phyloP scores from a whole-genome alignment of 306 rosid genomes.

The Vigna nakashimae region DNA sequence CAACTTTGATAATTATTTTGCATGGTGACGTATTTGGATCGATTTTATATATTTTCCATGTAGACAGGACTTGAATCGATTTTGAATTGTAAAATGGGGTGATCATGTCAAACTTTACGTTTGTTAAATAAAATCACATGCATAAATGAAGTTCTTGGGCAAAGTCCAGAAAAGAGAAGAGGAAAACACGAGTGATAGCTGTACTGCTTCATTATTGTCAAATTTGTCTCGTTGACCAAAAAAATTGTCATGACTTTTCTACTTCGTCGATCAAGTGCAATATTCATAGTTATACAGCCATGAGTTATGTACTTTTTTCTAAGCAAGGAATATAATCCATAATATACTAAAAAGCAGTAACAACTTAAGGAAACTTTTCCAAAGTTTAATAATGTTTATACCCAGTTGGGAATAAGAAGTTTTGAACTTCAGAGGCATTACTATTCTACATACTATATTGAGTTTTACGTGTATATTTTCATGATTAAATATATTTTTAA shows the following conservation, averaged over 20 bases:
- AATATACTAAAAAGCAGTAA: not conserved
- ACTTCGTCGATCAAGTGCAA: not conserved
- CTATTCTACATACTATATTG: no score
- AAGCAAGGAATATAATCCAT: not conserved
- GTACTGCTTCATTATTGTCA: not conserved
- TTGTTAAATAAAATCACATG: constrained; percentile 24
- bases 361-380: not conserved
- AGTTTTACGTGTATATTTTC: no score
- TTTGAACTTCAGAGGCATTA: no score
- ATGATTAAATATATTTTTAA: no score
- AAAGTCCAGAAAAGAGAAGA: not conserved
- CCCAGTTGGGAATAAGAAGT: no score
- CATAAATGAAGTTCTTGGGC: constrained; percentile 27
- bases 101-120: constrained; percentile 42
- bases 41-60: not conserved
- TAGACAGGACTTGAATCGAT: constrained; percentile 31
- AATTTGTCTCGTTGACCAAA: not conserved
- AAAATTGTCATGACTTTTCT: not conserved
- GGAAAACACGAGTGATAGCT: not conserved
- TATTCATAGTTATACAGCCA: not conserved
- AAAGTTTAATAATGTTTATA: not conserved
- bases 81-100: constrained; percentile 31
- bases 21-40: not conserved
- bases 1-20: not conserved
- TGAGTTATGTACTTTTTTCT: no score